Percentiles rank a stretch among this genome's conserved stretches.
These are phyloP conservation scores for Grigorovia transvaalensis DNA, from an alignment of 805 yeast species.

Conservation along the genomic window DNA sequence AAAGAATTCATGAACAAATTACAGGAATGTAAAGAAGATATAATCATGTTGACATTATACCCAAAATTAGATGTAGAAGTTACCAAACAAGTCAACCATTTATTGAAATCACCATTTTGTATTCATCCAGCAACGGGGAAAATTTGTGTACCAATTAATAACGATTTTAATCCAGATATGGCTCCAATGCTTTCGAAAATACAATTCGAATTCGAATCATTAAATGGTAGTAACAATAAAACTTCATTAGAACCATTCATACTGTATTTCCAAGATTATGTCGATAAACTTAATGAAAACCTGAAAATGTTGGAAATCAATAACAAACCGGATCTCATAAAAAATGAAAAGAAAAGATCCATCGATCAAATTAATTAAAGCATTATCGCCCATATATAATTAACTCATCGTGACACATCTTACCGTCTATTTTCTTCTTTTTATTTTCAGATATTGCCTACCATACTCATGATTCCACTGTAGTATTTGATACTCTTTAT, in stretches of 20 bases:
- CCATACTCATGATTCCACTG: conserved; percentile 61
- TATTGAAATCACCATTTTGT: conserved; percentile 92
- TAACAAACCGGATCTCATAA: too few relatives aligned
- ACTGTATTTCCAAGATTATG: conserved; percentile 55
- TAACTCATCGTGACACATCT: too few relatives aligned
- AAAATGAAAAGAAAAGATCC: not conserved
- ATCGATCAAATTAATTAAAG: not conserved
- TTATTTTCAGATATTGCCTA: conserved; percentile 26
- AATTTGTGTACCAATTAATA: conserved; percentile 73
- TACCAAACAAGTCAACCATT: conserved; percentile 78
- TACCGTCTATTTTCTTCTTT: not conserved
- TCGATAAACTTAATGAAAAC: conserved; percentile 33
- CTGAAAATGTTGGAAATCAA: conserved; percentile 32
- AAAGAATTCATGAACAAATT: conserved; percentile 32
- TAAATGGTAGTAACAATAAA: conserved; percentile 48
- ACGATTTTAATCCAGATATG: conserved; percentile 55
- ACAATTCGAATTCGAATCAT: conserved; percentile 48
- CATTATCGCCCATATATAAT: not conserved
- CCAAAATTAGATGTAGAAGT: conserved; percentile 93
- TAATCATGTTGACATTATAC: conserved; percentile 68
- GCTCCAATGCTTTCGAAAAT: conserved; percentile 68
- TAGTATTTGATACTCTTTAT: conserved; percentile 42
- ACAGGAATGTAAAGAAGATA: conserved; percentile 71
- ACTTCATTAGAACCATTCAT: conserved; percentile 66
- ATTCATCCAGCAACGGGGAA: conserved; percentile 94